Conservation (phyloP, 495 filamentous ascomycete genomes). For the Aspergillus taichungensis region DNA sequence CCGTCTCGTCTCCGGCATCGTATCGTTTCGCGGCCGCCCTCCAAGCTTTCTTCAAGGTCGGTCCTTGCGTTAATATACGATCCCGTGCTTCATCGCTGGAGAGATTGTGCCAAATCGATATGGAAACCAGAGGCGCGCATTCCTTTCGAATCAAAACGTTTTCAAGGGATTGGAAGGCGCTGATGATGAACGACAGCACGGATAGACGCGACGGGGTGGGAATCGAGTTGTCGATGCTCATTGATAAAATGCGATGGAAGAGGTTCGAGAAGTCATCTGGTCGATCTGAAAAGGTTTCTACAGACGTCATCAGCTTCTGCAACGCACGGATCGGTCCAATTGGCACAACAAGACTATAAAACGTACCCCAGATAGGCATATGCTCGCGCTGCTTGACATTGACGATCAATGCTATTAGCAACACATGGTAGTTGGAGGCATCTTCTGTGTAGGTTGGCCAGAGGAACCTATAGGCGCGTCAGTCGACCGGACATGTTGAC, state of each 20-base stretch:
- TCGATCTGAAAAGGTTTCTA: constrained; percentile 66
- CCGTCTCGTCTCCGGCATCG: constrained; percentile 73
- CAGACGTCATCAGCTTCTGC: constrained; percentile 10
- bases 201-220: constrained; percentile 63
- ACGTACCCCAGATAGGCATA: constrained; percentile 73
- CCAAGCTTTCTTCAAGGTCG: constrained; percentile 80
- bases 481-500: constrained; percentile 10
- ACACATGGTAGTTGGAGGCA: constrained; percentile 81
- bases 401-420: constrained; percentile 74
- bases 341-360: background rate
- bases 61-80: constrained; percentile 54
- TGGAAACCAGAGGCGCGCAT: constrained; percentile 89
- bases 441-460: constrained; percentile 91
- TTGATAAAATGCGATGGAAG: constrained; percentile 82
- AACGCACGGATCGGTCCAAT: background rate
- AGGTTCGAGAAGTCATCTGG: constrained; percentile 79
- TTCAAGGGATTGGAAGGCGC: constrained; percentile 90
- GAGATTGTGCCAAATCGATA: constrained; percentile 91
- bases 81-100: constrained; percentile 63
- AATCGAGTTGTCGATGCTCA: constrained; percentile 75
- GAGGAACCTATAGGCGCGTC: constrained; percentile 54
- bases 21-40: constrained; percentile 77
- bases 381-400: constrained; percentile 84
- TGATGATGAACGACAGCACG: constrained; percentile 77
- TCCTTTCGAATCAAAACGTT: constrained; percentile 85